A percentile compares a stretch with the other conserved stretches of the same genome.
phyloP scores from a whole-genome alignment of 257 asterid species.

The Anisodus acutangulus region DNA sequence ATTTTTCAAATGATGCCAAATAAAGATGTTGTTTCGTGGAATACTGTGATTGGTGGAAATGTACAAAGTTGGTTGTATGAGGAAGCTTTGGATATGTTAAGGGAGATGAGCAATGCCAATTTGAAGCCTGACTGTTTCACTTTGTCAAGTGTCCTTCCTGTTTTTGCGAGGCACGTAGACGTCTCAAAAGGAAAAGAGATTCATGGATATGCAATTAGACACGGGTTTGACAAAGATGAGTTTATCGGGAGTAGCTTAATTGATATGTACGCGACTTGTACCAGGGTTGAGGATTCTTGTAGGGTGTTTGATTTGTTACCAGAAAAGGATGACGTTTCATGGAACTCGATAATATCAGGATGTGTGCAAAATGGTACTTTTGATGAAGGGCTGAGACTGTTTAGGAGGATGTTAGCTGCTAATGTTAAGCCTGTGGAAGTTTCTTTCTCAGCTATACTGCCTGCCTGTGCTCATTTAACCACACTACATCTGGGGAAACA shows the following conservation, averaged over 20 bases:
- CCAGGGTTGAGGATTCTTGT: constrained; percentile 64
- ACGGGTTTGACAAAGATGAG: constrained; percentile 63
- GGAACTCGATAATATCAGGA: constrained; percentile 82
- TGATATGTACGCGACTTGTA: constrained; percentile 88
- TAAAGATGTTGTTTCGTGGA: constrained; percentile 80
- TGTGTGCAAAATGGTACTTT: constrained; percentile 82
- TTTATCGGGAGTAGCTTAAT: constrained; percentile 82
- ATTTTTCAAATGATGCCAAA: constrained; percentile 73
- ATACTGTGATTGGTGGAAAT: constrained; percentile 74
- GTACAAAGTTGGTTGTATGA: constrained; percentile 58
- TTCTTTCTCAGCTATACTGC: constrained; percentile 86
- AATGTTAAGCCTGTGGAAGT: constrained; percentile 64
- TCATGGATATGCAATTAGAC: constrained; percentile 75
- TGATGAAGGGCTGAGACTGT: constrained; percentile 67
- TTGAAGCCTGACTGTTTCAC: constrained; percentile 82
- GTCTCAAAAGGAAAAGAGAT: constrained; percentile 80
- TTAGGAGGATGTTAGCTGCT: constrained; percentile 73
- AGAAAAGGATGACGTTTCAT: constrained; percentile 67
- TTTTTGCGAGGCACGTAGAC: constrained; percentile 56
- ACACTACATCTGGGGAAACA: constrained; percentile 75
- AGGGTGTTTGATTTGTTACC: constrained; percentile 57
- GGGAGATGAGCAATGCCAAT: constrained; percentile 65
- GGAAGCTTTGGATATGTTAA: constrained; percentile 64
- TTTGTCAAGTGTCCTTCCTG: constrained; percentile 72
- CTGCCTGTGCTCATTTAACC: constrained; percentile 84